Percentiles rank a stretch among this genome's conserved stretches.
Evolutionary conservation across 768 basidiomycete genomes (phyloP).

Genomic region (Mycena sanguinolenta): DNA sequence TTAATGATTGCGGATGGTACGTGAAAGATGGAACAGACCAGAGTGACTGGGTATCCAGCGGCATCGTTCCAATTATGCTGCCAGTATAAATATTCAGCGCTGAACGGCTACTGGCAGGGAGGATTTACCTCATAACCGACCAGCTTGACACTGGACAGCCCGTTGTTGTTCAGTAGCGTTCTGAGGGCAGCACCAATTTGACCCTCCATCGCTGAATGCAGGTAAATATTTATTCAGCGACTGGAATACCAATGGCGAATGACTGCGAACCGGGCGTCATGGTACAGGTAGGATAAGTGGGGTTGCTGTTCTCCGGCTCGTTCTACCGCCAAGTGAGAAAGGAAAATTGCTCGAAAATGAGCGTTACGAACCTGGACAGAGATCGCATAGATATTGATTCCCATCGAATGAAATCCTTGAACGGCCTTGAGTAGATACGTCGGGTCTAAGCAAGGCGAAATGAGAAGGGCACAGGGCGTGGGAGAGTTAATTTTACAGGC

Average conservation of each 20-base stretch:
- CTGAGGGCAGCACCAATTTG: conserved; percentile 70
- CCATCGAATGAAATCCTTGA: conserved; percentile 75
- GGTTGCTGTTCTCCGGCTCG: conserved; percentile 69
- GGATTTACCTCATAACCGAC: conserved; percentile 57
- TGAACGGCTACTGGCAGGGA: neutral
- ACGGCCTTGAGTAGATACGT: conserved; percentile 80
- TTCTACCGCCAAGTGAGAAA: conserved; percentile 47
- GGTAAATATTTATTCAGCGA: neutral
- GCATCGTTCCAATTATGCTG: conserved; percentile 86
- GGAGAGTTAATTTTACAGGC: conserved; percentile 52
- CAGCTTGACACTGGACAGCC: conserved; percentile 69
- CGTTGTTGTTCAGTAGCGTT: conserved; percentile 73
- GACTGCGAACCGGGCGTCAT: conserved; percentile 56
- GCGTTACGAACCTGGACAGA: conserved; percentile 56
- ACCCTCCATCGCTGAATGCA: conserved; percentile 62
- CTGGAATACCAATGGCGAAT: neutral
- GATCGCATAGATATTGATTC: conserved; percentile 74
- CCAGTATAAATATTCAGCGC: conserved; percentile 20
- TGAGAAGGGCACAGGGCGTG: neutral
- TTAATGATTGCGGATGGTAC: neutral
- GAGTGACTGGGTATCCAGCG: conserved; percentile 70
- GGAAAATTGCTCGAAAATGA: neutral
- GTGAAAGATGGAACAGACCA: conserved; percentile 37
- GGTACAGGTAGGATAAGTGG: conserved; percentile 77
- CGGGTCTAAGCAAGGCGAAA: conserved; percentile 61